Base-by-base conservation (phyloP, 2,329 filamentous ascomycete genomes). In the Nothopassalora personata region DNA sequence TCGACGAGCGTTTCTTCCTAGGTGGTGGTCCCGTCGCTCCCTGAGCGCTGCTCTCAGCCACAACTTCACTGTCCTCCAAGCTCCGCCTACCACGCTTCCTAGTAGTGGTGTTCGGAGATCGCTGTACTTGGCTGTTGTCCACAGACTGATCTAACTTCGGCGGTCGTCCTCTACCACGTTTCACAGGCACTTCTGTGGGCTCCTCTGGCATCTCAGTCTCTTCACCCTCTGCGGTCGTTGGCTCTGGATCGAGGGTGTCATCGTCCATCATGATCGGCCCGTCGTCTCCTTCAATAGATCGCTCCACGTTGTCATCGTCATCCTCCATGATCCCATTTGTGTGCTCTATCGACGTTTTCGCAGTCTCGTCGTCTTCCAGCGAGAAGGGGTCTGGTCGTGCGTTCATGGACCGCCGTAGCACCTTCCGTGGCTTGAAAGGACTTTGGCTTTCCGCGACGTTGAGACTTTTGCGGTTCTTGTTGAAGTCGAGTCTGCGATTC, bases 401-500 rank as follows among this genome's bases (percentile, higher is more conserved):
- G 7, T 66, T 68, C 27, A 53, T 61, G 10, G 68, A 71, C 57
- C 70, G 56, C 51, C 70, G 56, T 39, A 72, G 56, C 2, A 60
- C 62, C 8, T 67, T 65, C 48, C 56, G 68, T 23, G 70, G 69
- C 61, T 70, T 69, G 62, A 73, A 72, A 1, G 72, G 70, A 53
- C 69, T 71, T 9, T 64, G 62, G 8, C 50, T 64, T 28, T 73
- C 69, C 33, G 59, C 60, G 11, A 63, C 58, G 15, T 57, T 54
- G 6, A 70, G 66, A 55, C 68, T 74, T 56, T 66, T 65, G 43
- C 63, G 59, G 39, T 68, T 64, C 30, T 64, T 61, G 27, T 68
- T 67, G 58, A 74, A 73, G 47, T 74, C 66, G 19, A 74, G 59
- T 56, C 65, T 61, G 30, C 72, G 66, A 58, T 71, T 73, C 31